These are phyloP conservation scores for Ilex aquifolium DNA, from an alignment of 257 asterid genomes.

Conservation along the genomic window DNA sequence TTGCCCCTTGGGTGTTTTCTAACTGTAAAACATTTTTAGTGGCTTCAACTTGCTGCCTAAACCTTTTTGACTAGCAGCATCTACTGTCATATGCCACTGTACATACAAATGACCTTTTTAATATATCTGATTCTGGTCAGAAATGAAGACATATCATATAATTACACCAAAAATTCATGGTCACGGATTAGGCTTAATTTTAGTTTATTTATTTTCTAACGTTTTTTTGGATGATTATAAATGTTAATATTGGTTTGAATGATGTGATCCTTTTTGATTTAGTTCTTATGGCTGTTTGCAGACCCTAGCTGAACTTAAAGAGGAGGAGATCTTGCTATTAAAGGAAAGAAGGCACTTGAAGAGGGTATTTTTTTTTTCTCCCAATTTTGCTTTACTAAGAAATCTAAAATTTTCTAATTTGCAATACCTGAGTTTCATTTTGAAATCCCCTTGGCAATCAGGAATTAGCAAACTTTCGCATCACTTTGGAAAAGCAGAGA, in stretches of 20 bases:
- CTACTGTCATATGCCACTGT: no score
- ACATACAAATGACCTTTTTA: no score
- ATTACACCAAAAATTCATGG: no score
- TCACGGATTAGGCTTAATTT: no score
- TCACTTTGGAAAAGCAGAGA: slow-evolving; percentile 13
- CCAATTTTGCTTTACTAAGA: background rate
- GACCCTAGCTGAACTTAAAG: slow-evolving; percentile 57
- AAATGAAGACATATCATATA: no score
- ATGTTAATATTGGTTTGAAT: background rate
- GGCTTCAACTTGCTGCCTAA: no score
- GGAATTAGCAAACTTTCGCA: slow-evolving; percentile 10
- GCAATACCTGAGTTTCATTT: background rate
- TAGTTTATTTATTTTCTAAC: no score
- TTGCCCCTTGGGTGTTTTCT: no score
- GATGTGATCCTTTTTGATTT: background rate
- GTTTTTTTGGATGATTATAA: no score
- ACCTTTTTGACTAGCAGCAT: no score
- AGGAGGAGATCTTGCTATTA: slow-evolving; percentile 38
- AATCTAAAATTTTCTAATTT: background rate
- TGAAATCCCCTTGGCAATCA: background rate
- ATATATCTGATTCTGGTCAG: no score
- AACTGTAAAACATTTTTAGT: no score
- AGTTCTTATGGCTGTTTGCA: slow-evolving; percentile 16
- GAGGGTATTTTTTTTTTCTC: slow-evolving; percentile 27
- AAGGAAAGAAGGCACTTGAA: slow-evolving; percentile 59